phyloP scores from a whole-genome alignment of 1,284 basidiomycete genomes.

The Acaromyces ingoldii region DNA sequence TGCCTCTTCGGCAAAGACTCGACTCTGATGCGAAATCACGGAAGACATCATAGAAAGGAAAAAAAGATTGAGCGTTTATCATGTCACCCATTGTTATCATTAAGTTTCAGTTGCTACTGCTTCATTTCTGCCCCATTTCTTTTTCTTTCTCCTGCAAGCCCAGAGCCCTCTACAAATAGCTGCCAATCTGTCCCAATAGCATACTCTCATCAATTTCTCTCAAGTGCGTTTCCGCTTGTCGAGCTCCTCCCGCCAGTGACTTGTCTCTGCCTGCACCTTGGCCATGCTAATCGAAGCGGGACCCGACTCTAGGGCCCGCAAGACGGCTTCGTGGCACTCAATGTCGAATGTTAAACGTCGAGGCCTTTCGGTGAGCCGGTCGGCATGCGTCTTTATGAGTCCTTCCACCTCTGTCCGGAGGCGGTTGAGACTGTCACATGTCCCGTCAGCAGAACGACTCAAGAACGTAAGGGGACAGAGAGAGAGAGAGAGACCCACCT shows the following conservation, averaged over 20 bases:
- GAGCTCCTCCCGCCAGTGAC: conserved; percentile 4
- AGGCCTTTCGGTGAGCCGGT: no score
- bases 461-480: no score
- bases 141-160: neutral
- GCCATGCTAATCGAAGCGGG: neutral
- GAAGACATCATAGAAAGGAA: no score
- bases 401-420: neutral
- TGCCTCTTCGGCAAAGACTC: neutral
- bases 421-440: neutral
- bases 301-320: neutral
- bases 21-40: neutral
- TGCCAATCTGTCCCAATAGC: neutral
- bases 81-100: neutral
- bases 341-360: no score
- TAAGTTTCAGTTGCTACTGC: neutral
- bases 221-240: neutral
- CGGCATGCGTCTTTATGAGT: neutral
- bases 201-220: neutral
- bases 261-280: neutral
- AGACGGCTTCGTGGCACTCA: neutral
- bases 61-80: neutral
- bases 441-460: no score
- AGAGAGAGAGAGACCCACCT: no score
- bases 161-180: neutral
- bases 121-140: neutral